Base-by-base conservation (phyloP, 495 filamentous ascomycete species). In the Aspergillus conjunctus region DNA sequence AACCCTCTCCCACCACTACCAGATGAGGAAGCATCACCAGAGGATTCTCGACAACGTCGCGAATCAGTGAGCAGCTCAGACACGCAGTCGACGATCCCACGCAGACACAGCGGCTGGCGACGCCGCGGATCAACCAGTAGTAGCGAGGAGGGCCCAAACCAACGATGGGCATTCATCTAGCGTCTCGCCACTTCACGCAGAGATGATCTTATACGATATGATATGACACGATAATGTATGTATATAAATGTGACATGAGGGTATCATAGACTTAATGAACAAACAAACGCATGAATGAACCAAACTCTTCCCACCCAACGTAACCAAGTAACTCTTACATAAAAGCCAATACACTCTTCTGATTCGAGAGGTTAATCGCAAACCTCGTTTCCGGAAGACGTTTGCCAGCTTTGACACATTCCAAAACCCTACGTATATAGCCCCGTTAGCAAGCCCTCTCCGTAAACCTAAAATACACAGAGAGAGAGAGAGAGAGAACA, bases 321-420 rank as follows among this genome's bases (percentile, higher is more conserved):
- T 18, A 34, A 32, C 49, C 17, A 45, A 46, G 12, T 26, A 60
- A 32, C 45, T 31, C 7, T 51, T 52, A 55, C 44, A 64, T 66
- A 56, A 84, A 76, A 5, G 72, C 77, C 57, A 77, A 73, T 49
- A 92, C 83, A 73, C 87, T 88, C 65, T 75, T 75, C 71, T 91
- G 88, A 63, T 79, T 79, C 4, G 79, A 63, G 48, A 90, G 65
- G 66, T 82, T 83, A 65, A 90, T 62, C 34, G 77, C 77, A 71
- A 93, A 97, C 61, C 81, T 75, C 3, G 85, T 78, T 71, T 97
- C 93, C 6, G 91, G 78, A 43, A 94, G 77, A 46, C 91, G 78
- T 71, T 84, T 91, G 10, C 86, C 88, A 0, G 81, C 85, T 60
- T 87, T 88, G 53, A 97, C 80, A 73, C 91, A 91, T 68, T 96